Conservation (phyloP, 2,329 filamentous ascomycete species). For the Exophiala spinifera region DNA sequence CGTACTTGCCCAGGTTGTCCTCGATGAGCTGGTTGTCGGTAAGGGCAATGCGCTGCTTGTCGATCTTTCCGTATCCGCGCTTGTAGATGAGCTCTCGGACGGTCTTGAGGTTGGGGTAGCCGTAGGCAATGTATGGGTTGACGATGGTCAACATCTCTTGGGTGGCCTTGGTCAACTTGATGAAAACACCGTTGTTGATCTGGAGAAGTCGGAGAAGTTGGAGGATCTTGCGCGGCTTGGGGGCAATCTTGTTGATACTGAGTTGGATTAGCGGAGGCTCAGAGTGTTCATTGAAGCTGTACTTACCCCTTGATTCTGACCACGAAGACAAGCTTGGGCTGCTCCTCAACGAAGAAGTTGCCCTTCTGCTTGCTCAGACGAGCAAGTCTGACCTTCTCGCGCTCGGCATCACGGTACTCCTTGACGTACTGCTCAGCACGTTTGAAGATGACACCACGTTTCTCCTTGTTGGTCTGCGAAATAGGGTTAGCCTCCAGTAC, state of each 20-base stretch:
- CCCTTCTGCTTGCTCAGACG: conserved; percentile 89
- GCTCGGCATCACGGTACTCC: conserved; percentile 98
- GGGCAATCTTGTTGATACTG: conserved; percentile 99
- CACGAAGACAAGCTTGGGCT: conserved; percentile 96
- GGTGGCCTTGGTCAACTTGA: conserved; percentile 96
- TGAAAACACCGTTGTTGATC: conserved; percentile 99
- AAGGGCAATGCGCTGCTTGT: conserved; percentile 95
- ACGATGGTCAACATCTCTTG: conserved; percentile 96
- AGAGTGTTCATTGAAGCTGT: neutral
- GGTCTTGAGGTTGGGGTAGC: conserved; percentile 99
- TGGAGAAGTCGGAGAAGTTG: conserved; percentile 98
- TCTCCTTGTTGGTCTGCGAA: conserved; percentile 90
- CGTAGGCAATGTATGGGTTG: conserved; percentile 98
- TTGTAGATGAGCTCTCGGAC: conserved; percentile 99
- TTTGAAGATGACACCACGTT: conserved; percentile 99
- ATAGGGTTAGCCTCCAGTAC: conserved; percentile 31
- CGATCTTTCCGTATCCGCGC: conserved; percentile 97
- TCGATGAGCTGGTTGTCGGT: conserved; percentile 98
- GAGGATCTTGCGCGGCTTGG: conserved; percentile 99
- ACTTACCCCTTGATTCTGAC: conserved; percentile 95
- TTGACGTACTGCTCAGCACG: conserved; percentile 99
- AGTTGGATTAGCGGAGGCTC: conserved; percentile 8
- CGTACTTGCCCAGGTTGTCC: conserved; percentile 94
- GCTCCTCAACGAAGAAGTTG: conserved; percentile 88
- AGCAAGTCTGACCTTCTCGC: conserved; percentile 92